Percentiles rank a stretch among this genome's conserved stretches.
Conservation (phyloP, 75 land plant genomes). For the Picea glauca region DNA sequence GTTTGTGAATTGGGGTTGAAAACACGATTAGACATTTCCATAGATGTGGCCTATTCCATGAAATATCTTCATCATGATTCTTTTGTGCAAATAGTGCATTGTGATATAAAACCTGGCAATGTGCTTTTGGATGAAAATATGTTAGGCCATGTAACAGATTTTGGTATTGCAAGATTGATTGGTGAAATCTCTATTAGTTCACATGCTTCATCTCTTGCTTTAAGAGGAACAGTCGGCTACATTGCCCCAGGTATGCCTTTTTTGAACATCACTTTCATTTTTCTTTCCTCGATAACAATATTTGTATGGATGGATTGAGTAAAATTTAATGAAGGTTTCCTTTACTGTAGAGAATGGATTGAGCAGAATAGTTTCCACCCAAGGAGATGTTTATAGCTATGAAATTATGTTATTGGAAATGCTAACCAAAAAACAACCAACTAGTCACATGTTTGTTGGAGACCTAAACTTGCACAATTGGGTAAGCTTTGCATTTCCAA, state of each 20-base stretch:
- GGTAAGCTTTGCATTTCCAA: background rate
- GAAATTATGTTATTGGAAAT: conserved; percentile 30
- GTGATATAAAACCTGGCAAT: conserved; percentile 8
- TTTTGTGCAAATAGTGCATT: background rate
- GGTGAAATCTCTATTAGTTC: background rate
- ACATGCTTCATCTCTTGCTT: background rate
- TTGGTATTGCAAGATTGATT: background rate
- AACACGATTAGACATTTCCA: conserved; percentile 24
- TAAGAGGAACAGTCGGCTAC: background rate
- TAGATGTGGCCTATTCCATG: conserved; percentile 28
- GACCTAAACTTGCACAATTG: background rate
- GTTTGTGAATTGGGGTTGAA: background rate
- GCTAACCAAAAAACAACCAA: conserved; percentile 11
- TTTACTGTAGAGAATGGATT: conserved; percentile 22
- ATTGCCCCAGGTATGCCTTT: background rate
- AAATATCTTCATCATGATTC: conserved; percentile 30
- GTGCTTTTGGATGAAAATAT: conserved; percentile 7
- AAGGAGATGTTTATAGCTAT: conserved; percentile 34
- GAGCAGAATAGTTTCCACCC: conserved; percentile 11
- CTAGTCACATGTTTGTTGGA: background rate
- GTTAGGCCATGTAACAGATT: background rate
- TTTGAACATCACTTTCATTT: background rate
- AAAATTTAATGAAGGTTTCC: background rate
- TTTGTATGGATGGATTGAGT: background rate
- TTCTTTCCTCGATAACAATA: background rate